Evolutionary conservation across 2,329 filamentous ascomycete species (phyloP), one percentile per base, ranked within the genome.

Genomic region (Fusarium hostae): DNA sequence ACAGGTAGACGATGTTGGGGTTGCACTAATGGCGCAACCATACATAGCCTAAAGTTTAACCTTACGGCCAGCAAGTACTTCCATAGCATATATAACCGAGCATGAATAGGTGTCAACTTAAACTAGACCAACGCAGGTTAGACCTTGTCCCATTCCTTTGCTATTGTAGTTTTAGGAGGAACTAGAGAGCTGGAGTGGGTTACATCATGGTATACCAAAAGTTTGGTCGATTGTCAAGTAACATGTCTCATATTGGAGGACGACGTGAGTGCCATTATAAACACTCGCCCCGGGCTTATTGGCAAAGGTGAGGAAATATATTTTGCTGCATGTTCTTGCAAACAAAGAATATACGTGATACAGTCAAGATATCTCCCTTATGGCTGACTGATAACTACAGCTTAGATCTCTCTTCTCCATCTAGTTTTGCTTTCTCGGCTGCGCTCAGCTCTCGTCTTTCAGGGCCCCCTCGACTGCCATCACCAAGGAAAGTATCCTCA

Each of bases 381-480:
- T 2, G 28, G 20, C 7, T 2, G 5, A 15, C 7, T 3, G 7
- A 16, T 6, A 2, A 24, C 16, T 66, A 66, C 12, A 66, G n/a
- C 32, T 66, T 66, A 3, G 54, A 30, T 2, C 12, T 66, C 22
- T 48, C 35, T 18, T 32, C 40, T 3, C 64, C 65, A 2, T 47
- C 47, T 22, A 71, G 6, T 11, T 44, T 68, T 13, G 47, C 43
- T 16, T 64, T 68, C 35, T 71, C 67, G 15, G 9, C 10, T 12
- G 52, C 34, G 18, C 26, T 51, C 1, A 71, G 20, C 28, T 71
- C 61, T 22, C 67, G 52, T 28, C 68, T 62, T 8, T 45, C 62
- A 18, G 71, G 71, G 1, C 71, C 71, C 3, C 70, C 71, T 20
- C 71, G 64, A 18, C 71, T 74, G 6, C 71, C 71, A 39, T 74